A percentile compares a stretch with the other conserved stretches of the same genome.
Conservation (phyloP, 2,329 filamentous ascomycete species). For the Cryoendolithus antarcticus region DNA sequence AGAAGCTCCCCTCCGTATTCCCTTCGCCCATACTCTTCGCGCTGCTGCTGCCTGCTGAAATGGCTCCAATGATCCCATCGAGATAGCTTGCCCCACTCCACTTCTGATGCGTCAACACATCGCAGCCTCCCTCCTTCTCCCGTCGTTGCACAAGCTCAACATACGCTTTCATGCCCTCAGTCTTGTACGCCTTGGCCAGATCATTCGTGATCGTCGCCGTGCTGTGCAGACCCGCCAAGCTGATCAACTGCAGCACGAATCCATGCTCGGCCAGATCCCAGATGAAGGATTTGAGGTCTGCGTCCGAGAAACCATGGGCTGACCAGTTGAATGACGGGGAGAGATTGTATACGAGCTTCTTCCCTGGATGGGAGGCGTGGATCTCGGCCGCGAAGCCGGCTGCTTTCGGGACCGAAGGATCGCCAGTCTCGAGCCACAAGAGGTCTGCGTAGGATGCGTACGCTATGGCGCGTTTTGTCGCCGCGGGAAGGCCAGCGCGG, state of each 20-base stretch:
- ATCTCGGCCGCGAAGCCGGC: conserved; percentile 65
- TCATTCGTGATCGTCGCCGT: conserved; percentile 57
- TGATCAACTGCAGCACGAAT: conserved; percentile 54
- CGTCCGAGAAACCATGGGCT: conserved; percentile 78
- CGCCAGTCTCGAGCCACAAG: conserved; percentile 92
- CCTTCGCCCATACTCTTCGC: conserved; percentile 92
- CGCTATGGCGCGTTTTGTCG: conserved; percentile 83
- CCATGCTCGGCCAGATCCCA: conserved; percentile 92
- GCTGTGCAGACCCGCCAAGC: conserved; percentile 49
- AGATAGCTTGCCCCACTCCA: conserved; percentile 67
- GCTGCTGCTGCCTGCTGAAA: conserved; percentile 80
- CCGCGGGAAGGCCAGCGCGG: conserved; percentile 67
- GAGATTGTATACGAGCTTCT: conserved; percentile 92
- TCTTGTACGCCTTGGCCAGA: conserved; percentile 69
- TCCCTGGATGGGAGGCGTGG: conserved; percentile 55
- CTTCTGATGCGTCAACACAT: conserved; percentile 92
- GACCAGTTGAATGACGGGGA: conserved; percentile 99
- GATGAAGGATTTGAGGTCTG: conserved; percentile 76
- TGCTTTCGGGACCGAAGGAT: conserved; percentile 70
- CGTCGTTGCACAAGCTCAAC: conserved; percentile 82
- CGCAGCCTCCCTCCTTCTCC: conserved; percentile 82
- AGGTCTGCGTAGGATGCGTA: conserved; percentile 91
- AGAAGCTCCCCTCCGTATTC: conserved; percentile 60
- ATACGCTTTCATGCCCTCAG: conserved; percentile 91
- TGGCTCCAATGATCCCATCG: conserved; percentile 78